These are phyloP conservation scores for Adansonia digitata DNA, from an alignment of 345 rosid species.

Conservation along the genomic window DNA sequence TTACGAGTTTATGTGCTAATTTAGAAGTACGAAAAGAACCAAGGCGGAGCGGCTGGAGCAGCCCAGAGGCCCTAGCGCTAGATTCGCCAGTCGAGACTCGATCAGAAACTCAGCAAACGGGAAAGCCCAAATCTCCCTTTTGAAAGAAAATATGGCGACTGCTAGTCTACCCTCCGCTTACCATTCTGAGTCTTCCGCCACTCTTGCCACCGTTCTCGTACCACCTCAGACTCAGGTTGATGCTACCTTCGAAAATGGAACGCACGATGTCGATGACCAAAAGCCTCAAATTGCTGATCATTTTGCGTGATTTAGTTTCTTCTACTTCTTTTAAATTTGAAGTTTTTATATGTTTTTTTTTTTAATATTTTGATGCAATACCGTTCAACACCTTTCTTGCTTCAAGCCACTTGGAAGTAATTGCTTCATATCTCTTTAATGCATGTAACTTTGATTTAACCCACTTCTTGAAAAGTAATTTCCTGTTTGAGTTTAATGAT, in stretches of 20 bases:
- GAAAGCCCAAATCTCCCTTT: neutral
- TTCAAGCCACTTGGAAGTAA: neutral
- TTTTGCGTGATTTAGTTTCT: slow-evolving; percentile 23
- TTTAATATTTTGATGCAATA: neutral
- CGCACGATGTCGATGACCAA: slow-evolving; percentile 14
- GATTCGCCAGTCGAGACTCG: neutral
- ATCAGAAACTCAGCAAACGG: too few species aligned
- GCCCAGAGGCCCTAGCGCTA: neutral
- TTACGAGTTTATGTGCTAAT: too few species aligned
- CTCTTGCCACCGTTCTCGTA: neutral
- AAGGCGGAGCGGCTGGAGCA: neutral
- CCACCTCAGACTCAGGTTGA: slow-evolving; percentile 9
- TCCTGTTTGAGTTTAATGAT: neutral
- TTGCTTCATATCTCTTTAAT: neutral
- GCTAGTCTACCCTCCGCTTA: slow-evolving; percentile 7
- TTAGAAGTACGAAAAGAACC: neutral
- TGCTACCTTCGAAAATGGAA: slow-evolving; percentile 10
- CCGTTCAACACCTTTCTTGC: neutral
- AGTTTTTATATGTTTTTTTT: neutral
- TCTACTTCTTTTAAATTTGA: neutral
- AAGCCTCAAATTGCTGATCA: slow-evolving; percentile 19
- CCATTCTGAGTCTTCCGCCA: slow-evolving; percentile 6
- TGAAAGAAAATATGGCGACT: neutral
- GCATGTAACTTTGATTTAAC: neutral
- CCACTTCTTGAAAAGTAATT: neutral